These are phyloP conservation scores for Capsella bursapastoris DNA, from an alignment of 345 rosid species.

Conservation along the genomic window DNA sequence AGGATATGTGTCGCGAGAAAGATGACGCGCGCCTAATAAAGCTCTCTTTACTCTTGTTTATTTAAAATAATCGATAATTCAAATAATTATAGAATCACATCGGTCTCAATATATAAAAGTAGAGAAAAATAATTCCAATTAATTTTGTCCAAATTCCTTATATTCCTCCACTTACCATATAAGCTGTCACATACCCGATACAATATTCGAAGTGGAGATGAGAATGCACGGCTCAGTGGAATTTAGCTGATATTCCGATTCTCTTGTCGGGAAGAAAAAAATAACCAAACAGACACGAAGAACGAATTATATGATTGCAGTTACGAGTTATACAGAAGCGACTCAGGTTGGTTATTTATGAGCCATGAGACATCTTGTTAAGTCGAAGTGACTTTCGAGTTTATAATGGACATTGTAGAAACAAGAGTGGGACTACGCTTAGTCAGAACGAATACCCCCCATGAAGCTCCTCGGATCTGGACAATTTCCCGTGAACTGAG, in stretches of 20 bases:
- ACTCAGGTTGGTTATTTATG: not conserved
- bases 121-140: not conserved
- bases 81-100: no score
- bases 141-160: not conserved
- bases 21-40: conserved; percentile 40
- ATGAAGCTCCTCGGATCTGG: conserved; percentile 92
- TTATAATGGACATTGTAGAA: not conserved
- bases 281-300: not conserved
- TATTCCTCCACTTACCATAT: not conserved
- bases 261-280: not conserved
- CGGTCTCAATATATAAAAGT: no score
- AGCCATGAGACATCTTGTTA: conserved; percentile 23
- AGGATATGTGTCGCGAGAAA: conserved; percentile 34
- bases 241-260: not conserved
- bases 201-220: conserved; percentile 6
- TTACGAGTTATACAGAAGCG: conserved; percentile 13
- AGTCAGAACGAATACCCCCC: conserved; percentile 82
- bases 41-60: not conserved
- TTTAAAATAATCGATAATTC: no score
- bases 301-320: not conserved
- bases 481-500: conserved; percentile 81
- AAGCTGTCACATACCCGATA: not conserved
- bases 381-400: not conserved
- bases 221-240: not conserved
- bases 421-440: conserved; percentile 34